Base-by-base conservation (phyloP, 805 yeast species). In the Alloascoidea africana region DNA sequence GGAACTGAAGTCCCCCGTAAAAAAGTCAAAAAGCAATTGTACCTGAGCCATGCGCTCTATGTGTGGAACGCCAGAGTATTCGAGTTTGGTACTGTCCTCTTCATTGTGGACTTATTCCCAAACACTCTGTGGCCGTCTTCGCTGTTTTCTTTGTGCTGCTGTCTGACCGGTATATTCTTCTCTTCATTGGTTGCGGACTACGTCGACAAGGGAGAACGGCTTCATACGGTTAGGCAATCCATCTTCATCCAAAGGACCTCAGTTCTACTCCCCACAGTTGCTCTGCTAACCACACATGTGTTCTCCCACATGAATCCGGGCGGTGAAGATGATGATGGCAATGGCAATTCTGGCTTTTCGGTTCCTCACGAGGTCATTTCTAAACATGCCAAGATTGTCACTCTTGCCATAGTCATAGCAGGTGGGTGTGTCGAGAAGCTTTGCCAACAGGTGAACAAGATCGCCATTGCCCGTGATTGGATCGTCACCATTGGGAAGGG, bases 401-500 rank as follows among this genome's bases (percentile, higher is more conserved):
- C 30, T 8, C n/a, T 23, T 3, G 40, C 42, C 5, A 34, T 58
- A 8, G 53, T 54, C 4, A 42, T 54, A 3, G 19, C 44, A 0
- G 41, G 55, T 35, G 66, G 62, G 2, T 50, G 60, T 32, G 47
- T 53, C 14, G 65, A 61, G 42, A 53, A 49, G 33, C 44, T 58
- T 14, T 51, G 52, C 36, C 45, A 59, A 3, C 49, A 56, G 32
- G 48, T 59, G 19, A 62, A 62, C 42, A 52, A 51, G 18, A 53
- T 62, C n/a, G 44, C 63, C 3, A 56, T 61, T 14, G 62, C 59
- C 32, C 47, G 65, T 27, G 66, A 61, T 42, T 61, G 66, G 66
- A 54, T 62, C 2, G 58, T 58, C 3, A 62, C 55, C 6, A 56
- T 61, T 15, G 50, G 53, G 2, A 47, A 50, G 30, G 36, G 42